These are phyloP conservation scores for Cryptococcus sp. DNA, from an alignment of 1,284 basidiomycete genomes.

Conservation along the genomic window DNA sequence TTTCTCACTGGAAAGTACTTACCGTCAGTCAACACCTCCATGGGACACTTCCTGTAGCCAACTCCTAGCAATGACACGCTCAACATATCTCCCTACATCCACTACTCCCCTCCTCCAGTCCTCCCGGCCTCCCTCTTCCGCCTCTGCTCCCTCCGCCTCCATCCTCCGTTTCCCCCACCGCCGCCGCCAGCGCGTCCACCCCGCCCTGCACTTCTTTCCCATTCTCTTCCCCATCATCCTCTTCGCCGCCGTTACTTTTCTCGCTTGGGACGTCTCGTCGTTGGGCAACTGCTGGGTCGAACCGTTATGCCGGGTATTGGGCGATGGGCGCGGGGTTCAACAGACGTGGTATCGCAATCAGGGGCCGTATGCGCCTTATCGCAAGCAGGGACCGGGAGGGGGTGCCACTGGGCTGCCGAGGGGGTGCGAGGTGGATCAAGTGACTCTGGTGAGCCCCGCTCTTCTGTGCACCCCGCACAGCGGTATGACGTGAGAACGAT, in stretches of 20 bases:
- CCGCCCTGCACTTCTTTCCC: conserved; percentile 58
- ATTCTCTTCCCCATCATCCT: conserved; percentile 73
- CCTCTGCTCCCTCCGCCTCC: not conserved
- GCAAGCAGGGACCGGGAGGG: conserved; percentile 19
- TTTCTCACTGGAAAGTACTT: too few relatives aligned
- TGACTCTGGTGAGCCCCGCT: conserved; percentile 35
- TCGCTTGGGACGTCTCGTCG: conserved; percentile 63
- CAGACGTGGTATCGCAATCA: conserved; percentile 32
- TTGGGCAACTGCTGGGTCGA: conserved; percentile 31
- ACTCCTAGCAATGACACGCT: not conserved
- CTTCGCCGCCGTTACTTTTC: conserved; percentile 64
- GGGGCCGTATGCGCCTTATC: conserved; percentile 40
- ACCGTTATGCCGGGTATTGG: conserved; percentile 31
- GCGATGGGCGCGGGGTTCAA: conserved; percentile 21
- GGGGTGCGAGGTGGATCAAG: conserved; percentile 44
- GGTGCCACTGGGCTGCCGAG: conserved; percentile 26
- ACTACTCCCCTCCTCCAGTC: conserved; percentile 1
- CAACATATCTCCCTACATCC: not conserved
- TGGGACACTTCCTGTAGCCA: too few relatives aligned
- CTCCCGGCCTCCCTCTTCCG: not conserved
- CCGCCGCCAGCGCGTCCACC: not conserved
- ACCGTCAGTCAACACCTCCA: too few relatives aligned
- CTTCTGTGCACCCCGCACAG: not conserved
- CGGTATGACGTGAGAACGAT: not conserved
- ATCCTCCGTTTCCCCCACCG: not conserved